A percentile compares a stretch with the other conserved stretches of the same genome.
Conservation (phyloP, 768 basidiomycete genomes). For the Russula ochroleuca region DNA sequence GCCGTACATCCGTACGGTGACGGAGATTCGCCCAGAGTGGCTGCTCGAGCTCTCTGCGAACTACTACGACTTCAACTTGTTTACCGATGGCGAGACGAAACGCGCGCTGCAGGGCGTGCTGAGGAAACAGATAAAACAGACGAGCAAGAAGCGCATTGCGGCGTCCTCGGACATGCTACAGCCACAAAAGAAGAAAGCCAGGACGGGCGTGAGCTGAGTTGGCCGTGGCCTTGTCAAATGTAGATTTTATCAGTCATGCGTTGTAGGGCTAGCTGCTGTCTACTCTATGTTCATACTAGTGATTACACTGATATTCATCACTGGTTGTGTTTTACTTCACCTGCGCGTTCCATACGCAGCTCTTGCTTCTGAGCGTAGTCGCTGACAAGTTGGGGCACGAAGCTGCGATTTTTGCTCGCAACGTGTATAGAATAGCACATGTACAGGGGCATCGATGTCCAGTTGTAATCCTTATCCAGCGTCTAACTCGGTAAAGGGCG, state of each 20-base stretch:
- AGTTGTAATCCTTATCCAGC: too few relatives aligned
- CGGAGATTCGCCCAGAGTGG: constrained; percentile 85
- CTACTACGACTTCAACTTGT: constrained; percentile 66
- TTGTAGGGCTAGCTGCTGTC: not conserved
- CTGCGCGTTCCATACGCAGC: not conserved
- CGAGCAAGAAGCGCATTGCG: not conserved
- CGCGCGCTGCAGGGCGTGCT: constrained; percentile 36
- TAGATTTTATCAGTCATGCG: not conserved
- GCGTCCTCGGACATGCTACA: not conserved
- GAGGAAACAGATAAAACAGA: constrained; percentile 5
- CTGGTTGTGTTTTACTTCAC: not conserved
- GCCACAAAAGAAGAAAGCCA: constrained; percentile 11
- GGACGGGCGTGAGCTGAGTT: not conserved
- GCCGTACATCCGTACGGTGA: constrained; percentile 87
- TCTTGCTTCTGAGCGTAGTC: too few relatives aligned
- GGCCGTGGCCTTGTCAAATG: not conserved
- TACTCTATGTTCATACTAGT: not conserved
- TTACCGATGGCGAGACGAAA: constrained; percentile 71
- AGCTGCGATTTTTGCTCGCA: too few relatives aligned
- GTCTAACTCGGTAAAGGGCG: too few relatives aligned
- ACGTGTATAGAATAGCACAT: too few relatives aligned
- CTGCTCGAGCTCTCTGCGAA: constrained; percentile 54
- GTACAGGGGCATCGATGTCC: too few relatives aligned
- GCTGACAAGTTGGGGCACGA: too few relatives aligned
- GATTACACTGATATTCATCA: not conserved